Base-by-base conservation (phyloP, 2,329 filamentous ascomycete species). In the Botrytis cinerea region DNA sequence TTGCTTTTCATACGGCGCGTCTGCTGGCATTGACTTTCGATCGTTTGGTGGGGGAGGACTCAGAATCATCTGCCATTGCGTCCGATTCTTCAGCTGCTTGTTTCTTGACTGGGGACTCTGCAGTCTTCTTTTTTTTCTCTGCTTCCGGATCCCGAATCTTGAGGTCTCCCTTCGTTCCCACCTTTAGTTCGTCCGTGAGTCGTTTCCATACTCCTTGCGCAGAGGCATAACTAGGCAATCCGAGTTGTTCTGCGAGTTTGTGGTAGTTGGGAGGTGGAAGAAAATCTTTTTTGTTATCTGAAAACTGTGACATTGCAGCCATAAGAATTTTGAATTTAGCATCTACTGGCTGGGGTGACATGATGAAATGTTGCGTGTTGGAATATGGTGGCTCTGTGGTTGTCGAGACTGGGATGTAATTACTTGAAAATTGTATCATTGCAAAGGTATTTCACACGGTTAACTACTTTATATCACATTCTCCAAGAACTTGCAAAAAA, bases 141-240 rank as follows among this genome's bases (percentile, higher is more conserved):
- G n/a, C 35, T 20, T 48, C 2, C 2, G 32, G 4, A 25, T 69
- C 6, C 3, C 66, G 48, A 22, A 69, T 69, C 6, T 32, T 69
- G 10, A 69, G 48, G n/a, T 57, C 66, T 20, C 48, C 66, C 4
- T 32, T 32, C 18, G 40, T 35, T 57, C 18, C 66, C 40, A 14
- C 54, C 12, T 57, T 68, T 10, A 69, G 38, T 57, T 69, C 66
- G 12, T 69, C n/a, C 7, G 18, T 57, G 3, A 69, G 38, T 69
- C 66, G n/a, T 43, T 2, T 45, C 35, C 48, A 69, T 2, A 69
- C 66, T 45, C 66, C 66, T 43, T 25, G 10, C 25, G n/a, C 66
- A 4, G 66, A 57, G 10, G 25, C 3, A 69, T 69, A 57, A 32
- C 9, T 43, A 1, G 66, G 48, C 7, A 69, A 38, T 20, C 66